Conservation (phyloP, 1,284 basidiomycete species). For the Phellinidium pouzarii region DNA sequence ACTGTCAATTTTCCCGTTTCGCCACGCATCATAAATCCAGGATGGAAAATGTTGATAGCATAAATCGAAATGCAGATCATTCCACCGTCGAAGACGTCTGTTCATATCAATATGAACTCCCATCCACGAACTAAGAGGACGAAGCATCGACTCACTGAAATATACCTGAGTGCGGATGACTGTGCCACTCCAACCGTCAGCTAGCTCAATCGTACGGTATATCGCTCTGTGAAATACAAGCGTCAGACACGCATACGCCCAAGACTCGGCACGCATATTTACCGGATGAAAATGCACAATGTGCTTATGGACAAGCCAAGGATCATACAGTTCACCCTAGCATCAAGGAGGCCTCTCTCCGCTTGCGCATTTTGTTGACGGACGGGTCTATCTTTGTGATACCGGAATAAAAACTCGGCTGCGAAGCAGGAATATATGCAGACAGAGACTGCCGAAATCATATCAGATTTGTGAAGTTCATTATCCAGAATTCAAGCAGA, state of each 20-base stretch:
- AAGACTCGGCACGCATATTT: constrained; percentile 4
- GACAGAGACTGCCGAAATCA: constrained; percentile 28
- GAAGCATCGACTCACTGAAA: constrained; percentile 29
- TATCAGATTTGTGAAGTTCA: constrained; percentile 17
- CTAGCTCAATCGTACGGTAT: constrained; percentile 33
- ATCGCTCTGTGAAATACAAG: constrained; percentile 21
- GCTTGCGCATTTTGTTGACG: background rate
- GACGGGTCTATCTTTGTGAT: constrained; percentile 26
- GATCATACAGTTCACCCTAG: constrained; percentile 25
- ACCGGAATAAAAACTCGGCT: constrained; percentile 33
- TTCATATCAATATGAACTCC: background rate
- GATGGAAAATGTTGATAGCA: constrained; percentile 25
- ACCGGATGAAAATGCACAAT: constrained; percentile 34
- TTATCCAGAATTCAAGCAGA: background rate
- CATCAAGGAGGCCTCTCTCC: constrained; percentile 18
- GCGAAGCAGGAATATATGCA: constrained; percentile 30
- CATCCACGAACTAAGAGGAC: background rate
- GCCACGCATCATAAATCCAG: constrained; percentile 16
- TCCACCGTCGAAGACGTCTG: constrained; percentile 31
- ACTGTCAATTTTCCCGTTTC: background rate
- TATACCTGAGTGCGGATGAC: constrained; percentile 33
- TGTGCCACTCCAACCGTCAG: constrained; percentile 31
- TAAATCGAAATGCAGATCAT: constrained; percentile 26
- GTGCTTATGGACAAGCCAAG: constrained; percentile 29
- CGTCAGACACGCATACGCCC: background rate